Percentiles rank a stretch among this genome's conserved stretches.
Evolutionary conservation across 2,329 filamentous ascomycete species (phyloP).

Genomic region (Ascochyta lentis): DNA sequence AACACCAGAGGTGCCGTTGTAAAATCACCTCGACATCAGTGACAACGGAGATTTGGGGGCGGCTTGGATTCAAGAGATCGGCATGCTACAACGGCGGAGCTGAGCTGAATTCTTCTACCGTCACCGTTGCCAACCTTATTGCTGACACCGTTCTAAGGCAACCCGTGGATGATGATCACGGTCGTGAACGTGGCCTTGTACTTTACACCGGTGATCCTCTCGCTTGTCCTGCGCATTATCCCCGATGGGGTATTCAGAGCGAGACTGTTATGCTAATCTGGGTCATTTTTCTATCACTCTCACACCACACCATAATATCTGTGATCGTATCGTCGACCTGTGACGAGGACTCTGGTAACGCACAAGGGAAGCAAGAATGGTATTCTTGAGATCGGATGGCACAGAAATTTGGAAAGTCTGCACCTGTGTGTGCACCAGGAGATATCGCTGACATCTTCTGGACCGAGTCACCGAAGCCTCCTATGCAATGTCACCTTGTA

Average conservation of each 20-base stretch:
- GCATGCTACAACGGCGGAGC: neutral
- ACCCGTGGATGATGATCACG: neutral
- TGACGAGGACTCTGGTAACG: neutral
- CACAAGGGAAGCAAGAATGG: neutral
- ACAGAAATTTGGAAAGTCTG: neutral
- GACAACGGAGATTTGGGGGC: neutral
- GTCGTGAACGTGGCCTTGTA: neutral
- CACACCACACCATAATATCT: neutral
- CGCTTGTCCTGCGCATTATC: neutral
- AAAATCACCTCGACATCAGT: too few relatives aligned
- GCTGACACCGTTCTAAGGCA: slow-evolving; percentile 3
- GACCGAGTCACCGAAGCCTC: neutral
- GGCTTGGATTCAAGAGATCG: neutral
- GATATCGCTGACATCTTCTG: neutral
- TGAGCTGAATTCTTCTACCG: neutral
- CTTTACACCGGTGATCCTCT: neutral
- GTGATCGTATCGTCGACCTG: neutral
- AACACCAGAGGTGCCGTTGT: too few relatives aligned
- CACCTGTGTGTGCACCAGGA: too few relatives aligned
- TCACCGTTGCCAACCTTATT: slow-evolving; percentile 8
- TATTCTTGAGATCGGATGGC: too few relatives aligned
- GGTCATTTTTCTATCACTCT: neutral
- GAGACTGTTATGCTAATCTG: neutral
- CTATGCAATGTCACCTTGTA: neutral
- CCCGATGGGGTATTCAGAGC: slow-evolving; percentile 1